Evolutionary conservation across 228 moss, liverwort and hornwort genomes (phyloP).

Genomic region (Sphagnum fallax): DNA sequence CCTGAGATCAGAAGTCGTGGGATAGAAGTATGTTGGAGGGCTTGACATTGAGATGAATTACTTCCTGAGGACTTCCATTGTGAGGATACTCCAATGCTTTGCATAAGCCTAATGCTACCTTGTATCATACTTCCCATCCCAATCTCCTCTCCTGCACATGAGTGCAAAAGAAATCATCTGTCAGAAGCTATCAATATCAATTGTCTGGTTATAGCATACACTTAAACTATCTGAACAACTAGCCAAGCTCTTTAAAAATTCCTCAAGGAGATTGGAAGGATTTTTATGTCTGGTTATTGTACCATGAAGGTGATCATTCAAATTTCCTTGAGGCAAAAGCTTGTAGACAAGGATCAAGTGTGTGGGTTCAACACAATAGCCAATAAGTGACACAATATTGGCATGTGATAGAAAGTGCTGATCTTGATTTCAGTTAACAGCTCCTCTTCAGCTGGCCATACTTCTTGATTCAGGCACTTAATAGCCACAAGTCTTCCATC

Average conservation of each 20-base stretch:
- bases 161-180: background rate
- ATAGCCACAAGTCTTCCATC: slow-evolving; percentile 79
- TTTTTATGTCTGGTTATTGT: slow-evolving; percentile 4
- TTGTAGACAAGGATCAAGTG: slow-evolving; percentile 31
- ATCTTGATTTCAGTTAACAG: slow-evolving; percentile 72
- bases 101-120: slow-evolving; percentile 33
- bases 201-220: too few relatives aligned
- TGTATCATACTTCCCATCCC: slow-evolving; percentile 37
- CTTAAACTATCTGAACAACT: too few relatives aligned
- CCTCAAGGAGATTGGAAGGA: too few relatives aligned
- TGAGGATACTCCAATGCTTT: slow-evolving; percentile 50
- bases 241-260: too few relatives aligned
- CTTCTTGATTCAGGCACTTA: slow-evolving; percentile 63
- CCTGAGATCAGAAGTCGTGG: slow-evolving; percentile 41
- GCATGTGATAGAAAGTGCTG: slow-evolving; percentile 71
- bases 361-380: slow-evolving; percentile 59
- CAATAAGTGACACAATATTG: slow-evolving; percentile 62
- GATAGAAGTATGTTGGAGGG: slow-evolving; percentile 55
- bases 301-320: slow-evolving; percentile 48
- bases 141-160: slow-evolving; percentile 18
- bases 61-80: slow-evolving; percentile 26
- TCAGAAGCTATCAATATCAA: too few relatives aligned
- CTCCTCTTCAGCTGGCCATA: slow-evolving; percentile 64
- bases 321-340: slow-evolving; percentile 46
- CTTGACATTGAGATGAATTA: slow-evolving; percentile 51